phyloP scores from a whole-genome alignment of 1,284 basidiomycete genomes.

The Ganoderma leucocontextum region DNA sequence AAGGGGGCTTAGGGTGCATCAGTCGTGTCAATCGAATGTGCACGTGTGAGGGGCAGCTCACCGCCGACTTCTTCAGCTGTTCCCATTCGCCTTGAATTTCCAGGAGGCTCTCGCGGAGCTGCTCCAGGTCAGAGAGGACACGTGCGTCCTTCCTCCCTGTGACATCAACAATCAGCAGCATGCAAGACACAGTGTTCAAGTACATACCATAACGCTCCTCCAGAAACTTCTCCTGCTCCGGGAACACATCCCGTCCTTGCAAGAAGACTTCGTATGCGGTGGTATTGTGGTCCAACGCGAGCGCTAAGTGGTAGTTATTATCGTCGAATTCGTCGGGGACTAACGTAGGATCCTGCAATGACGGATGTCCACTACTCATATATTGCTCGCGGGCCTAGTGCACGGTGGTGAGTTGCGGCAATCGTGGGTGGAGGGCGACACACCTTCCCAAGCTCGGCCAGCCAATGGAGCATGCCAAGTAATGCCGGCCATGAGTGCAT shows the following conservation, averaged over 20 bases:
- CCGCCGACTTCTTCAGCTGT: slow-evolving; percentile 66
- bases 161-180: slow-evolving; percentile 8
- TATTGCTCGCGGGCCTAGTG: slow-evolving; percentile 57
- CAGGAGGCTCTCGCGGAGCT: slow-evolving; percentile 54
- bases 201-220: slow-evolving; percentile 79
- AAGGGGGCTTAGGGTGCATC: slow-evolving; percentile 59
- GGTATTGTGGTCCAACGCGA: slow-evolving; percentile 79
- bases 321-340: slow-evolving; percentile 79
- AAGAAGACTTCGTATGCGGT: slow-evolving; percentile 79
- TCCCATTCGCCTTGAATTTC: slow-evolving; percentile 61
- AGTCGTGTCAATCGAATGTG: neutral
- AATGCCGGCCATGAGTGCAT: slow-evolving; percentile 87
- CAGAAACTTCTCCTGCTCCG: slow-evolving; percentile 71
- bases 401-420: neutral
- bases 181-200: neutral
- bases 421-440: slow-evolving; percentile 22
- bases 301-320: slow-evolving; percentile 73
- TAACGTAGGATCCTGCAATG: slow-evolving; percentile 66
- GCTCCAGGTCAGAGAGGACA: slow-evolving; percentile 67
- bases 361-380: slow-evolving; percentile 65
- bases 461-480: slow-evolving; percentile 87
- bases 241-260: slow-evolving; percentile 74
- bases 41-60: slow-evolving; percentile 40
- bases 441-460: slow-evolving; percentile 84
- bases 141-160: slow-evolving; percentile 73